Evolutionary conservation across 2,329 filamentous ascomycete genomes (phyloP), one percentile per base, ranked within the genome.

Genomic region (Cladosporium phlei): DNA sequence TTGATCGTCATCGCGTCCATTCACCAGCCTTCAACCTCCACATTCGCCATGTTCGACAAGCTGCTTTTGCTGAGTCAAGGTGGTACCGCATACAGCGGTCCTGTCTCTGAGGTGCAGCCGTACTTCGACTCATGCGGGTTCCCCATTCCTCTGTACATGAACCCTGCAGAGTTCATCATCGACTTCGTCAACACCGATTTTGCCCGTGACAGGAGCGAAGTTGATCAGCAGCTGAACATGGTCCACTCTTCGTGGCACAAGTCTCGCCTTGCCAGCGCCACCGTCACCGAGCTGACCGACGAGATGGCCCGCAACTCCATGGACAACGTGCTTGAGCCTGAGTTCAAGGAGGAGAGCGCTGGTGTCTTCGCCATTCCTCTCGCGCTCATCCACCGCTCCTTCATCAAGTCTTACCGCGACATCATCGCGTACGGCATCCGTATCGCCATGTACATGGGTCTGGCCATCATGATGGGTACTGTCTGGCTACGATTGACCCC

Each of bases 391-490:
- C 86, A 91, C 61, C 80, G 88, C 21, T 82, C 81, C 11, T 88
- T 87, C 60, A 82, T 94, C 66, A 95, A 95, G 69, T 85, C 81
- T 37, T 86, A 90, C 64, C 82, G 88, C 20, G 88, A 95, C 61
- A 75, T 94, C 5, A 80, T 95, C 42, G 87, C 83, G 0, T 95
- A 95, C 59, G 86, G 85, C 0, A 88, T 93, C 55, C 80, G 88
- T 3, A 74, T 93, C 32, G 83, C 78, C 30, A 94, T 94, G 87
- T 93, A 94, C 65, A 73, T 83, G 50, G 80, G 79, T 67, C 73
- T 94, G 12, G 87, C 87, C 1, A 79, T 93, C 56, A 83, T 93
- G 78, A 89, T 91, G 83, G 88, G 88, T 4, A 94, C 88, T 0
- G 85, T 94, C 10, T 95, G 86, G 83, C 69, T 94, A 11, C 80